A percentile compares a stretch with the other conserved stretches of the same genome.
phyloP scores from a whole-genome alignment of 2,329 filamentous ascomycete species.

The Juglanconis oblonga region DNA sequence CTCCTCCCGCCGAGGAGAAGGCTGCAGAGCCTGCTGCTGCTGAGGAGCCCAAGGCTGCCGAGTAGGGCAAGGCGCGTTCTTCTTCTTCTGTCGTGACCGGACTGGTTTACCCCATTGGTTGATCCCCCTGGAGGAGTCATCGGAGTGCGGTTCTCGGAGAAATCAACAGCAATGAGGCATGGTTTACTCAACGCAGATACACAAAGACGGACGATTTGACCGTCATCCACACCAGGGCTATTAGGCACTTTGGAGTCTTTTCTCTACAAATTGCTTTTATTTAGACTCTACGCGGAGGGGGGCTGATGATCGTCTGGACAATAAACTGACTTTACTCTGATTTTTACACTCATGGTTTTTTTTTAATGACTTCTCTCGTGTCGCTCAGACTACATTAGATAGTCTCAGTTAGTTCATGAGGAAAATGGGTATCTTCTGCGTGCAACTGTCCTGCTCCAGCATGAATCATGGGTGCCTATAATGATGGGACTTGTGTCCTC shows the following conservation, averaged over 20 bases:
- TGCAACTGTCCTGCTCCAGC: background rate
- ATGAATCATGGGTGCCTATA: too few species aligned
- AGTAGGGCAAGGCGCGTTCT: constrained; percentile 44
- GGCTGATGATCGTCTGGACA: constrained; percentile 50
- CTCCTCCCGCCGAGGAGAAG: constrained; percentile 51
- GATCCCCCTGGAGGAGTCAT: constrained; percentile 52
- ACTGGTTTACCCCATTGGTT: constrained; percentile 40
- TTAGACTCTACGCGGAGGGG: constrained; percentile 49
- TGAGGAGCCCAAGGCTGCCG: constrained; percentile 68
- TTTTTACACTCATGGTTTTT: constrained; percentile 7
- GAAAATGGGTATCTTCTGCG: constrained; percentile 18
- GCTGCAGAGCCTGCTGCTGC: constrained; percentile 47
- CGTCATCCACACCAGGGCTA: constrained; percentile 38
- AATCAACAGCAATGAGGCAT: constrained; percentile 43
- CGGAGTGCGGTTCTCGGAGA: constrained; percentile 58
- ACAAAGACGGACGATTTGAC: constrained; percentile 34
- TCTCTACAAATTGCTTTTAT: constrained; percentile 43
- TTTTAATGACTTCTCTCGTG: constrained; percentile 13
- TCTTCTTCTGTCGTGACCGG: constrained; percentile 38
- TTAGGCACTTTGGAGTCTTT: constrained; percentile 45
- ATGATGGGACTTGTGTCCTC: background rate
- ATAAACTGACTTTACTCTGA: constrained; percentile 43
- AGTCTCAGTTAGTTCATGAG: constrained; percentile 43
- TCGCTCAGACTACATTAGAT: constrained; percentile 25
- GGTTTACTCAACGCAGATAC: constrained; percentile 50